Conservation (phyloP, 2,329 filamentous ascomycete species). For the Fusarium austroafricanum region DNA sequence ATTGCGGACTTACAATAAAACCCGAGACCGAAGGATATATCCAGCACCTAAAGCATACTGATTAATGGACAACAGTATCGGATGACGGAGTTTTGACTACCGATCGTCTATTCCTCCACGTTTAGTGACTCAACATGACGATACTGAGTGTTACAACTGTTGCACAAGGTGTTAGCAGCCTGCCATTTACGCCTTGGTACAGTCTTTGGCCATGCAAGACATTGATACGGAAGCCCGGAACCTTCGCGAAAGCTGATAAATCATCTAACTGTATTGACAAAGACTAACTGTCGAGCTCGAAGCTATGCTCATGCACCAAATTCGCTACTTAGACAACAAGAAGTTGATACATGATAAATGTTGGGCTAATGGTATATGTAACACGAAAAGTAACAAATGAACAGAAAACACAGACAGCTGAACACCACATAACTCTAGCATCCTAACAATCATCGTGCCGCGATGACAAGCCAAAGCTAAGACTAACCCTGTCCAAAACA, state of each 20-base stretch:
- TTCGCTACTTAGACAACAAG: not conserved
- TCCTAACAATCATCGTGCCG: not conserved
- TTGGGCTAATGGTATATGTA: not conserved
- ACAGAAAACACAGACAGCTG: slow-evolving; percentile 1
- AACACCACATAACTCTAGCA: not conserved
- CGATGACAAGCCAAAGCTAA: not conserved
- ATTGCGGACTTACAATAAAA: slow-evolving; percentile 32
- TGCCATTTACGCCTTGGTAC: slow-evolving; percentile 1
- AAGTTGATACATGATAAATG: not conserved
- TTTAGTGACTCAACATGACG: slow-evolving; percentile 26
- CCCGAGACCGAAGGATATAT: slow-evolving; percentile 29
- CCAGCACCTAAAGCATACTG: not conserved
- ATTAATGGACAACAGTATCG: not conserved
- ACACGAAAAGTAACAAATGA: not conserved
- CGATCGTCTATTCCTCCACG: not conserved
- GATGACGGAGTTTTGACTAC: not conserved
- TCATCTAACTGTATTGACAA: slow-evolving; percentile 1
- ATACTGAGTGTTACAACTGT: slow-evolving; percentile 26
- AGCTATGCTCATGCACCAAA: no score
- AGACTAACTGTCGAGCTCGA: not conserved
- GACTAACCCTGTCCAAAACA: not conserved
- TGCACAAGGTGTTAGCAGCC: slow-evolving; percentile 12
- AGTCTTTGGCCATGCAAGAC: not conserved
- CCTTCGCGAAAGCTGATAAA: slow-evolving; percentile 3
- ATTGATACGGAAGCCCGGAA: slow-evolving; percentile 17